Base-by-base conservation (phyloP, 2,329 filamentous ascomycete genomes). In the Aspergillus hortae region DNA sequence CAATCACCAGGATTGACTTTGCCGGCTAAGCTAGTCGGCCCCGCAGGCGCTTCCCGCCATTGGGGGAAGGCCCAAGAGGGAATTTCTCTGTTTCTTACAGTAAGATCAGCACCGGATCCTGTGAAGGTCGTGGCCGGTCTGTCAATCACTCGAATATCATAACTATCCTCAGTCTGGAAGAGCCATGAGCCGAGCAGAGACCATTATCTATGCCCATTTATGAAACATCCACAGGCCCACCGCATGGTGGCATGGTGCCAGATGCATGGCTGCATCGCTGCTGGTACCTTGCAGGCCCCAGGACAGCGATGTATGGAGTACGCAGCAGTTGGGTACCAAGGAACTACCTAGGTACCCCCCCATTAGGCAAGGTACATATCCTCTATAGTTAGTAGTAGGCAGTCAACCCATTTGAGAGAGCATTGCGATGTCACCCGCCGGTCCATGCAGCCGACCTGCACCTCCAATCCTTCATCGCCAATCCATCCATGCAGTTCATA, bases 11-110 rank as follows among this genome's bases (percentile, higher is more conserved):
- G 53, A 58, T 61, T 61, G 58, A 56, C 59, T 59, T 42, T 51
- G 54, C 55, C 54, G 59, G 52, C 53, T 60, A 55, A 51, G 38
- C 56, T 58, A 57, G 55, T 53, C 57, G 56, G 59, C 54, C 57
- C 59, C 59, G 55, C 59, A 52, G 56, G 40, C 44, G 53, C 53
- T 54, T 61, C 59, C 59, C 59, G 57, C 56, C 57, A 57, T 55
- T 60, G 60, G 56, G 57, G 56, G 52, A 46, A 46, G 44, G 27
- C 6, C 21, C 44, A 17, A 14, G 35, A 38, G 32, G 21, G 38
- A 38, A 36, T 44, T 47, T 27, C 17, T 35, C 25, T 15, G 25
- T 21, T 48, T 21, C 36, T 51, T 55, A 41, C 49, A 55, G 53
- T 53, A 53, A 53, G 50, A 55, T 55, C 53, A 52, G 50, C 53